phyloP scores from a whole-genome alignment of 2,329 filamentous ascomycete species.

The Alternaria arborescens region DNA sequence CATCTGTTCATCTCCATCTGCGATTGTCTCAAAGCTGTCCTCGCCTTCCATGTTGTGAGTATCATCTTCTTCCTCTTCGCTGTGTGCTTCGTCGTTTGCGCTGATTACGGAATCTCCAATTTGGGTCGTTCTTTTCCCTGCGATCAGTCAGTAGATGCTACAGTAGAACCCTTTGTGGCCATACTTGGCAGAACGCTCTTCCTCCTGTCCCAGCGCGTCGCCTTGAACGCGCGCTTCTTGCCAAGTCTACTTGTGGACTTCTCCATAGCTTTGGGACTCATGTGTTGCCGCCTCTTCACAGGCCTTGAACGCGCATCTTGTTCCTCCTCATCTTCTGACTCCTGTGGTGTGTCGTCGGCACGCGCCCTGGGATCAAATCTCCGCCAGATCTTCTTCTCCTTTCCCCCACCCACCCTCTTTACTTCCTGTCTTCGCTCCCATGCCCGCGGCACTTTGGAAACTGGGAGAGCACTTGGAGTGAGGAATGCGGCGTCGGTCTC shows the following conservation, averaged over 20 bases:
- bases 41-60: conserved; percentile 24
- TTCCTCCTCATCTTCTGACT: conserved; percentile 31
- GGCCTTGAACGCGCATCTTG: conserved; percentile 50
- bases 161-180: background rate
- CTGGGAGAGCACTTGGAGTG: conserved; percentile 51
- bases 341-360: conserved; percentile 22
- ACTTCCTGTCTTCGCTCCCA: conserved; percentile 60
- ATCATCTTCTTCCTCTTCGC: conserved; percentile 20
- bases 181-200: conserved; percentile 48
- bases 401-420: conserved; percentile 48
- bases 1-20: background rate
- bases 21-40: conserved; percentile 18
- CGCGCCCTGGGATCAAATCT: conserved; percentile 49
- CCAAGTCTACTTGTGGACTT: conserved; percentile 29
- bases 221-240: conserved; percentile 45
- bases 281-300: conserved; percentile 57
- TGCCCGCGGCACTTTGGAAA: conserved; percentile 55
- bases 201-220: conserved; percentile 49
- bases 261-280: conserved; percentile 45
- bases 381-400: conserved; percentile 59
- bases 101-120: conserved; percentile 9
- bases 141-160: conserved; percentile 18
- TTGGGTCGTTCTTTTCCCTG: conserved; percentile 38
- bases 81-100: conserved; percentile 15
- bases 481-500: conserved; percentile 53